A percentile compares a stretch with the other conserved stretches of the same genome.
phyloP scores from a whole-genome alignment of 2,329 filamentous ascomycete species.

The Fusarium globosum region DNA sequence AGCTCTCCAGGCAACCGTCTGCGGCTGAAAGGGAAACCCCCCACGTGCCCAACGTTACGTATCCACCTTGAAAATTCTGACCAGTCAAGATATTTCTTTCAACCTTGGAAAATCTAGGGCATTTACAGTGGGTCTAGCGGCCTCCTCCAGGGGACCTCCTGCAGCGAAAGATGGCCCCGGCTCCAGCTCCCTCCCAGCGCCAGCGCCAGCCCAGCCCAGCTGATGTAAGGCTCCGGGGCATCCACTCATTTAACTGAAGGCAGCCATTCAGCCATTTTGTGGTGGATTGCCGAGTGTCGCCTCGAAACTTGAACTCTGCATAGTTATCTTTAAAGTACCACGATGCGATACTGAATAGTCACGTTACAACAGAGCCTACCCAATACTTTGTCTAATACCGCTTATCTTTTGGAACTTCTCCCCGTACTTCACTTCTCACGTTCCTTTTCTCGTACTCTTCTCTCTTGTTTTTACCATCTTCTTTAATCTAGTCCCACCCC shows the following conservation, averaged over 20 bases:
- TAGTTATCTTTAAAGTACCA: slow-evolving; percentile 26
- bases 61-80: slow-evolving; percentile 16
- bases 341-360: slow-evolving; percentile 41
- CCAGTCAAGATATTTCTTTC: slow-evolving; percentile 21
- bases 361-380: slow-evolving; percentile 14
- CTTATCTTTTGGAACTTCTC: slow-evolving; percentile 15
- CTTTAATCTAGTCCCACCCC: slow-evolving; percentile 37
- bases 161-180: slow-evolving; percentile 9
- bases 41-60: slow-evolving; percentile 37
- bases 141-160: slow-evolving; percentile 32
- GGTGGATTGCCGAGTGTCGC: slow-evolving; percentile 28
- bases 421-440: slow-evolving; percentile 9
- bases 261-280: slow-evolving; percentile 23
- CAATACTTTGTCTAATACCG: slow-evolving; percentile 3
- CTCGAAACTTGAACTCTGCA: slow-evolving; percentile 40
- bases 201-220: slow-evolving; percentile 1
- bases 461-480: slow-evolving; percentile 27
- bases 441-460: slow-evolving; percentile 27
- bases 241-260: slow-evolving; percentile 30
- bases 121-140: slow-evolving; percentile 25
- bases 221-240: slow-evolving; percentile 34
- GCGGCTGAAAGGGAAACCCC: slow-evolving; percentile 36
- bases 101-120: slow-evolving; percentile 11
- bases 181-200: neutral
- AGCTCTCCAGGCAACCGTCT: slow-evolving; percentile 8